These are phyloP conservation scores for Boletus huronensis DNA, from an alignment of 768 basidiomycete genomes.

Conservation along the genomic window DNA sequence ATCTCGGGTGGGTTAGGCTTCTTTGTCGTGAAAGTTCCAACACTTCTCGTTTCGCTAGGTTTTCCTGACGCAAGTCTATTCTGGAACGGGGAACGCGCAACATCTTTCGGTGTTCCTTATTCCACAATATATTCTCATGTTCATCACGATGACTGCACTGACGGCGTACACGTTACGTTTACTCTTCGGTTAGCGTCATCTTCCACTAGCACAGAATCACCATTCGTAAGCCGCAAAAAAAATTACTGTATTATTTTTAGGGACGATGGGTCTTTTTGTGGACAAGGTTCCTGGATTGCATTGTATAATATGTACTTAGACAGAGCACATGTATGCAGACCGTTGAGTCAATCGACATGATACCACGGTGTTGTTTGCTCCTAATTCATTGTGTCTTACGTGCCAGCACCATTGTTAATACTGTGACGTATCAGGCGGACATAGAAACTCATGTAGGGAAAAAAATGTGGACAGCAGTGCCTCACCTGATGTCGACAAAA, in stretches of 20 bases:
- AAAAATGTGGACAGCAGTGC: too few species aligned
- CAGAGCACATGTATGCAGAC: background rate
- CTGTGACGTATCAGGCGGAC: background rate
- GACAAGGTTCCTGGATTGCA: background rate
- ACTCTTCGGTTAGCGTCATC: constrained; percentile 30
- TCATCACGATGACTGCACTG: constrained; percentile 36
- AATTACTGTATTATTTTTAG: background rate
- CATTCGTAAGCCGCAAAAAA: background rate
- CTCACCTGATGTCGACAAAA: too few species aligned
- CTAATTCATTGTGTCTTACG: background rate
- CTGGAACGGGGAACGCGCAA: constrained; percentile 60
- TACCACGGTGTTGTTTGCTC: background rate
- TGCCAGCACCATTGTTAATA: background rate
- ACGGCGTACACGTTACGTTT: constrained; percentile 36
- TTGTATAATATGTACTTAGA: background rate
- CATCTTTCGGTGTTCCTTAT: constrained; percentile 61
- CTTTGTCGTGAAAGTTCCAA: too few species aligned
- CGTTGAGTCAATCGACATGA: background rate
- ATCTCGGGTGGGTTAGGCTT: background rate
- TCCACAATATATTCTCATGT: constrained; percentile 48
- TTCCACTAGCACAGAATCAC: background rate
- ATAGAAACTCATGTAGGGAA: background rate
- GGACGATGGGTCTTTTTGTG: background rate
- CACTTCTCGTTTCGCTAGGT: constrained; percentile 37
- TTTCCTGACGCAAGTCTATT: constrained; percentile 62